A percentile compares a stretch with the other conserved stretches of the same genome.
Conservation (phyloP, 179 eudicot species). For the Patellifolia procumbens region DNA sequence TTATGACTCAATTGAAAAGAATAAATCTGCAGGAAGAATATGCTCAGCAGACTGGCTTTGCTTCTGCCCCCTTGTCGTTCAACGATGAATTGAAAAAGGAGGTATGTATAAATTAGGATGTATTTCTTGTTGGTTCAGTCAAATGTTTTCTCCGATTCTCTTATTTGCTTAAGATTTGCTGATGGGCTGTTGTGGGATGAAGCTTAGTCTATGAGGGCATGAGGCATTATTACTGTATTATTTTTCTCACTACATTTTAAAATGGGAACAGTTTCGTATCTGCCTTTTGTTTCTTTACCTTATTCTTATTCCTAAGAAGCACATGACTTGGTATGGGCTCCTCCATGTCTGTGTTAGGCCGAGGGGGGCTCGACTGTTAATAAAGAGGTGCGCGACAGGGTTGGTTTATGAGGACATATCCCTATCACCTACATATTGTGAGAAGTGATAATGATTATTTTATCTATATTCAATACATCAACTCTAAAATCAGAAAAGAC, state of each 20-base stretch:
- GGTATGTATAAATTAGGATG: constrained; percentile 33
- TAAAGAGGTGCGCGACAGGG: not conserved
- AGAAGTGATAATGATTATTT: not conserved
- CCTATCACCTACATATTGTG: not conserved
- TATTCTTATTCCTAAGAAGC: not conserved
- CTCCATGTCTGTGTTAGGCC: not conserved
- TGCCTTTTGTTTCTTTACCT: not conserved
- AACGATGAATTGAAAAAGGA: constrained; percentile 82
- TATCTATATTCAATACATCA: too few relatives aligned
- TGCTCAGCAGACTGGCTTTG: constrained; percentile 85
- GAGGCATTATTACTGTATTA: not conserved
- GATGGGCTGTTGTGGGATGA: constrained; percentile 5
- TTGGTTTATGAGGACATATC: not conserved
- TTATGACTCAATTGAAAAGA: not conserved
- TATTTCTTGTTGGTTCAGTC: not conserved
- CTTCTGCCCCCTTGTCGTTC: constrained; percentile 54
- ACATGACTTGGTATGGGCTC: not conserved
- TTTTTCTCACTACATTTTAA: not conserved
- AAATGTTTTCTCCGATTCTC: not conserved
- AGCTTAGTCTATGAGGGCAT: not conserved
- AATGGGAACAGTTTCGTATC: not conserved
- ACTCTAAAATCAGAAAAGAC: too few relatives aligned
- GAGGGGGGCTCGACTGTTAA: not conserved
- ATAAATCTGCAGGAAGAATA: constrained; percentile 86
- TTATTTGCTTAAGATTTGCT: not conserved